Percentiles rank a stretch among this genome's conserved stretches.
Conservation (phyloP, 345 rosid species). For the Euclidium syriacum region DNA sequence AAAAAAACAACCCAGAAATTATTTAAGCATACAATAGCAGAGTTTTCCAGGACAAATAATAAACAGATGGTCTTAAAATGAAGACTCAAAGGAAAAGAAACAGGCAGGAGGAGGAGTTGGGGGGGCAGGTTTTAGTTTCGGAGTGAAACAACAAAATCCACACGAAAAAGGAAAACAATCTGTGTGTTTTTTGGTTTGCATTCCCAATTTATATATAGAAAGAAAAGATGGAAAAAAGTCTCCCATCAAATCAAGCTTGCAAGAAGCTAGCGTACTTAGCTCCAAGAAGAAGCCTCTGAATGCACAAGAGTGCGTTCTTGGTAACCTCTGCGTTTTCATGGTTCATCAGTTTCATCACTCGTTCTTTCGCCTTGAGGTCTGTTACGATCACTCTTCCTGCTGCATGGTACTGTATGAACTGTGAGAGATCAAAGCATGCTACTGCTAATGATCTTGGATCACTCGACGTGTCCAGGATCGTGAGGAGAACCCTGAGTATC, state of each 20-base stretch:
- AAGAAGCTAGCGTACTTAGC: slow-evolving; percentile 96
- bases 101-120: not conserved
- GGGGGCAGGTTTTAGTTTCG: slow-evolving; percentile 7
- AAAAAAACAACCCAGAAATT: not conserved
- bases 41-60: slow-evolving; percentile 11
- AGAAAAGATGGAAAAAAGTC: slow-evolving; percentile 7
- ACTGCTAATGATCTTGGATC: slow-evolving; percentile 89
- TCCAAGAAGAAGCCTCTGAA: slow-evolving; percentile 86
- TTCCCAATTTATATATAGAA: slow-evolving; percentile 13
- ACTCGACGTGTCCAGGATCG: slow-evolving; percentile 79
- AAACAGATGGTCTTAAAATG: slow-evolving; percentile 19
- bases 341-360: slow-evolving; percentile 85
- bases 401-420: slow-evolving; percentile 88
- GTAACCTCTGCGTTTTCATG: slow-evolving; percentile 80
- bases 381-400: slow-evolving; percentile 81
- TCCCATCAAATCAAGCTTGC: slow-evolving; percentile 69
- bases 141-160: slow-evolving; percentile 11
- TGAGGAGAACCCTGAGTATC: slow-evolving; percentile 89
- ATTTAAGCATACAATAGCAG: slow-evolving; percentile 17
- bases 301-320: slow-evolving; percentile 68
- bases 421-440: slow-evolving; percentile 92
- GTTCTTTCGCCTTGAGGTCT: slow-evolving; percentile 90
- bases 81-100: not conserved
- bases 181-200: slow-evolving; percentile 8
- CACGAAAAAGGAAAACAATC: slow-evolving; percentile 6